A percentile compares a stretch with the other conserved stretches of the same genome.
Conservation (phyloP, 495 filamentous ascomycete species). For the Chlorociboria aeruginascens region DNA sequence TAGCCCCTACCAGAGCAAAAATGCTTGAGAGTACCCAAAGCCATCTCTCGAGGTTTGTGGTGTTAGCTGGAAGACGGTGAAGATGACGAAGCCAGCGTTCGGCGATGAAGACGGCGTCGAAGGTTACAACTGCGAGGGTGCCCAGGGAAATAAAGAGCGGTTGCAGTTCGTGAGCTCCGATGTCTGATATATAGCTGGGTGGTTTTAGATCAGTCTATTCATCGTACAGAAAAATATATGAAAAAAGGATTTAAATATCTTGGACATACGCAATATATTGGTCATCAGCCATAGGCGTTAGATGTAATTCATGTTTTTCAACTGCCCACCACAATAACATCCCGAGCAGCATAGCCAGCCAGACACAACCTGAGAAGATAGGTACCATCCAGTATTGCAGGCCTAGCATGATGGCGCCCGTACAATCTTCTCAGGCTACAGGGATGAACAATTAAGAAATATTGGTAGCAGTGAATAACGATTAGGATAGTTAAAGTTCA, state of each 20-base stretch:
- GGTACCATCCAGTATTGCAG: slow-evolving; percentile 33
- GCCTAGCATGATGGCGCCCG: no score
- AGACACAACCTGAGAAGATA: slow-evolving; percentile 64
- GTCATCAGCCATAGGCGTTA: slow-evolving; percentile 44
- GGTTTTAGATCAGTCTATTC: not conserved
- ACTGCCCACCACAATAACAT: slow-evolving; percentile 13
- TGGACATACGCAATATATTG: slow-evolving; percentile 70
- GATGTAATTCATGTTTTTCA: slow-evolving; percentile 43
- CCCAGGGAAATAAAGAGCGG: slow-evolving; percentile 79
- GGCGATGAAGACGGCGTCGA: slow-evolving; percentile 65
- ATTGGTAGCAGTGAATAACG: no score
- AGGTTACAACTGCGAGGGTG: slow-evolving; percentile 62
- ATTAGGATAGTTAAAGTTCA: no score
- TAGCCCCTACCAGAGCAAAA: slow-evolving; percentile 61
- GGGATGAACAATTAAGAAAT: no score
- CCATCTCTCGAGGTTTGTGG: slow-evolving; percentile 53
- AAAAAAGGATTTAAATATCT: slow-evolving; percentile 11
- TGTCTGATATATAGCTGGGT: slow-evolving; percentile 57
- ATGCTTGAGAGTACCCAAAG: slow-evolving; percentile 57
- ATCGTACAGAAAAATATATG: not conserved
- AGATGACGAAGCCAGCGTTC: slow-evolving; percentile 76
- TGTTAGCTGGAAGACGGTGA: slow-evolving; percentile 59
- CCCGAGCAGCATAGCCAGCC: slow-evolving; percentile 46
- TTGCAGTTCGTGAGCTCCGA: slow-evolving; percentile 55
- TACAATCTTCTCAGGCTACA: no score